A percentile compares a stretch with the other conserved stretches of the same genome.
These are phyloP conservation scores for Candida silvatica DNA, from an alignment of 805 yeast species.

Conservation along the genomic window DNA sequence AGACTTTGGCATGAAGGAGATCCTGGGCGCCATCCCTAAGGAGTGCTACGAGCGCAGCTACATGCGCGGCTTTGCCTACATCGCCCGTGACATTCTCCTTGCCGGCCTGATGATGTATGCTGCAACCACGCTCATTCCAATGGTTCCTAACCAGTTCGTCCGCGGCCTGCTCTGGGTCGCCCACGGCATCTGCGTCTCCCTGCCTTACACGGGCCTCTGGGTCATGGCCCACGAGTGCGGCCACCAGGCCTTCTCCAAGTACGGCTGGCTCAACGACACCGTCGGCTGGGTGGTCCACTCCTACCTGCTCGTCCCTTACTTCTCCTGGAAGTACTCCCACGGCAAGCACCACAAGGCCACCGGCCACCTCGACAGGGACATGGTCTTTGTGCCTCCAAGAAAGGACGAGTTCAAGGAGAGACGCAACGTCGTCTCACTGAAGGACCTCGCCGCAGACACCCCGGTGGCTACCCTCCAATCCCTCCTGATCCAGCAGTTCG, in stretches of 20 bases:
- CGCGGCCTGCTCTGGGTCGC: conserved; percentile 53
- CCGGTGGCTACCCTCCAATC: conserved; percentile 55
- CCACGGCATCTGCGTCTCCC: conserved; percentile 48
- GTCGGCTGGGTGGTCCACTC: conserved; percentile 84
- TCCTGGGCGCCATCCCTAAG: conserved; percentile 61
- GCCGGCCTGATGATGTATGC: conserved; percentile 41
- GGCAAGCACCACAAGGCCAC: conserved; percentile 89
- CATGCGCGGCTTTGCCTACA: conserved; percentile 49
- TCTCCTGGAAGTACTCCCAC: conserved; percentile 80
- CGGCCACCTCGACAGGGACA: conserved; percentile 74
- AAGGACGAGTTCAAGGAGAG: conserved; percentile 41
- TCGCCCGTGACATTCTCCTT: conserved; percentile 53
- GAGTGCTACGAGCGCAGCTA: conserved; percentile 65
- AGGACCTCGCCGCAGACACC: conserved; percentile 63
- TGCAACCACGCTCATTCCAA: conserved; percentile 47
- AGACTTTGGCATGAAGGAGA: conserved; percentile 67
- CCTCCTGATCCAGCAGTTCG: conserved; percentile 60
- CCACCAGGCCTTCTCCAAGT: conserved; percentile 76
- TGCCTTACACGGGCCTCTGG: conserved; percentile 75
- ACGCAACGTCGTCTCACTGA: conserved; percentile 23
- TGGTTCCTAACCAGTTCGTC: conserved; percentile 30
- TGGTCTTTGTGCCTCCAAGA: conserved; percentile 75
- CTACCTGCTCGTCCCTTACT: conserved; percentile 71
- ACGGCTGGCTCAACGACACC: conserved; percentile 62
- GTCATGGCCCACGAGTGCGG: conserved; percentile 90